A percentile compares a stretch with the other conserved stretches of the same genome.
These are phyloP conservation scores for Pleodorina starrii DNA, from an alignment of 139 green algal species.

Conservation along the genomic window DNA sequence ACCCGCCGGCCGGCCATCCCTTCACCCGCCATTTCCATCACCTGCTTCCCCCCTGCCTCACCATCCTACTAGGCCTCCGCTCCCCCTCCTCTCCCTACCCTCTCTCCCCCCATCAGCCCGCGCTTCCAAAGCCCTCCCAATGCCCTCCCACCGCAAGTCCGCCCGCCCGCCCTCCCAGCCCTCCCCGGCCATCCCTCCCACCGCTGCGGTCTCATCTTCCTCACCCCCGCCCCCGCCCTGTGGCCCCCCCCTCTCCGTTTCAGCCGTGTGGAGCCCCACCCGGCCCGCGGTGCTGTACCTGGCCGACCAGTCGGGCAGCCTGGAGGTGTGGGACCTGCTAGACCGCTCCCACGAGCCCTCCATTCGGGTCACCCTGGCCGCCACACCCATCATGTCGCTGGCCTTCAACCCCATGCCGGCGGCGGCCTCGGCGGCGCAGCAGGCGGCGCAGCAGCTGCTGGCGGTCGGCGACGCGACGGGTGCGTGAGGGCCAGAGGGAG, in stretches of 20 bases:
- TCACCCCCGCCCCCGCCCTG: too few species aligned
- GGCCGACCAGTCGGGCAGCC: conserved; percentile 66
- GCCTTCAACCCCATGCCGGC: conserved; percentile 67
- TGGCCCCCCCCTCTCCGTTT: too few species aligned
- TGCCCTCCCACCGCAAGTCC: too few species aligned
- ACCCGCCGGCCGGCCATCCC: too few species aligned
- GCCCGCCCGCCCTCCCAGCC: too few species aligned
- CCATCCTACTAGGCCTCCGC: too few species aligned
- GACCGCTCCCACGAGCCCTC: conserved; percentile 84
- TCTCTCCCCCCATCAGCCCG: too few species aligned
- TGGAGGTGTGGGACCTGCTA: conserved; percentile 89
- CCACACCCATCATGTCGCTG: conserved; percentile 72
- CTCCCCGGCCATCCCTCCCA: too few species aligned
- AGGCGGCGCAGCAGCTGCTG: conserved; percentile 70
- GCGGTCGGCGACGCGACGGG: conserved; percentile 68
- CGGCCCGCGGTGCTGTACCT: conserved; percentile 83
- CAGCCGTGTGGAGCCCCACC: conserved; percentile 87
- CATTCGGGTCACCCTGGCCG: conserved; percentile 61
- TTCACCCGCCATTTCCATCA: too few species aligned
- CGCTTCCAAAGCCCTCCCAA: too few species aligned
- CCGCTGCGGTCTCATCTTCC: too few species aligned
- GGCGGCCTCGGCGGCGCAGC: conserved; percentile 24
- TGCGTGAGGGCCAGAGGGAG: background rate
- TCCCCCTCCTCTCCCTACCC: background rate
- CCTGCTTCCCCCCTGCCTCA: too few species aligned